Percentiles rank a stretch among this genome's conserved stretches.
Conservation (phyloP, 2,329 filamentous ascomycete genomes). For the Aspergillus chevalieri region DNA sequence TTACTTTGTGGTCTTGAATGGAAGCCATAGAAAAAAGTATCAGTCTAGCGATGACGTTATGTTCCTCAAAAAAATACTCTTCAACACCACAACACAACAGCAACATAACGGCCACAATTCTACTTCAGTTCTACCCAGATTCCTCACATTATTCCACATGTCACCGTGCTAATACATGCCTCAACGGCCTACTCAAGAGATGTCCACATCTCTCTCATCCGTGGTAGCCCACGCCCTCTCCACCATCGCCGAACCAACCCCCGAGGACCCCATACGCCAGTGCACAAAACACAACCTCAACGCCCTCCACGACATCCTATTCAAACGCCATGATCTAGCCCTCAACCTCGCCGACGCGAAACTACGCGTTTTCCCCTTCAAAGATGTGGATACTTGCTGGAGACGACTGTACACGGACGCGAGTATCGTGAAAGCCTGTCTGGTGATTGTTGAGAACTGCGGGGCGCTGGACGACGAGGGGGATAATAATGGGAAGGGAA, state of each 20-base stretch:
- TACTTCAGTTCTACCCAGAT: background rate
- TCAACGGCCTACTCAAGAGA: background rate
- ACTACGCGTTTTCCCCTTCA: constrained; percentile 52
- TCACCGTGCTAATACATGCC: constrained; percentile 1
- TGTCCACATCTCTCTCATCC: constrained; percentile 12
- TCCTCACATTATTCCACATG: background rate
- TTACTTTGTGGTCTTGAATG: too few relatives aligned
- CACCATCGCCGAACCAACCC: constrained; percentile 21
- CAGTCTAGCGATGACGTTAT: too few relatives aligned
- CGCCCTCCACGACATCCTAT: constrained; percentile 18
- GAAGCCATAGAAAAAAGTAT: too few relatives aligned
- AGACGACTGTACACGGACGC: constrained; percentile 54
- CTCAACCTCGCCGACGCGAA: constrained; percentile 47
- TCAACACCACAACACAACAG: background rate
- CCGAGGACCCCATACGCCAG: constrained; percentile 32
- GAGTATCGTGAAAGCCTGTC: constrained; percentile 43
- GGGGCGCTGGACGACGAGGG: constrained; percentile 3
- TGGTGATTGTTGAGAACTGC: constrained; percentile 22
- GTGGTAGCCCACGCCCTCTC: constrained; percentile 20
- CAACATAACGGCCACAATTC: background rate
- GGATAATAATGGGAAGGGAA: background rate
- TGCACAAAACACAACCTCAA: constrained; percentile 23
- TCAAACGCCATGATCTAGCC: constrained; percentile 35
- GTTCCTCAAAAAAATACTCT: background rate
- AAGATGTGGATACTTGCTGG: constrained; percentile 52